Evolutionary conservation across 345 rosid species (phyloP).

Genomic region (Gossypium arboreum): DNA sequence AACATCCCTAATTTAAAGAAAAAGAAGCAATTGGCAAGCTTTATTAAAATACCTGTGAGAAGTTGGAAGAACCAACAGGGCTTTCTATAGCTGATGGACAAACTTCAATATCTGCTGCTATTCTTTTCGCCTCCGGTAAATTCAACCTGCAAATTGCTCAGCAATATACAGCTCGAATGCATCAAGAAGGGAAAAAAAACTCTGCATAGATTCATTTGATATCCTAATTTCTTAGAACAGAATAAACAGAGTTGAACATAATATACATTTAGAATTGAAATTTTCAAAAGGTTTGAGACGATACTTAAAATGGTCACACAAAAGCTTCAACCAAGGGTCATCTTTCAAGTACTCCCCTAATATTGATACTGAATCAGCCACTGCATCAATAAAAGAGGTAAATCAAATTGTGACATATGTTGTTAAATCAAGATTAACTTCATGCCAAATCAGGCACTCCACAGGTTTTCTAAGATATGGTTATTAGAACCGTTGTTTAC

Average conservation of each 20-base stretch:
- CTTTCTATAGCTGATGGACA: conserved; percentile 25
- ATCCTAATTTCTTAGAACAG: not conserved
- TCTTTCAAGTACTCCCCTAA: conserved; percentile 74
- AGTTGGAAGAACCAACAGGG: conserved; percentile 30
- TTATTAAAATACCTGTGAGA: conserved; percentile 39
- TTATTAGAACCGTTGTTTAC: not conserved
- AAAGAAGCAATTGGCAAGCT: not conserved
- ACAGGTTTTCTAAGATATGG: conserved; percentile 4
- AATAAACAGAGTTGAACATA: not conserved
- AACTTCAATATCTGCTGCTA: conserved; percentile 32
- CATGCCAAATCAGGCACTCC: conserved; percentile 1
- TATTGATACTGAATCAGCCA: conserved; percentile 62
- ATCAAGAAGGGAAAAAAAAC: not conserved
- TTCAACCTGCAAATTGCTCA: conserved; percentile 43
- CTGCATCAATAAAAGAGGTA: conserved; percentile 34
- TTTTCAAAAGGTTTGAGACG: not conserved
- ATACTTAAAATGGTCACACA: conserved; percentile 64
- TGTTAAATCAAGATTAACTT: not conserved
- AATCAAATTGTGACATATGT: conserved; percentile 14
- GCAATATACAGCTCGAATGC: not conserved
- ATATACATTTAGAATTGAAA: not conserved
- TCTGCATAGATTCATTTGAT: not conserved
- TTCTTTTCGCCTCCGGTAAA: conserved; percentile 34
- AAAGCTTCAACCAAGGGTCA: conserved; percentile 77
- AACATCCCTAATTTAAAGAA: not conserved